Base-by-base conservation (phyloP, 179 eudicot genomes). In the Camellia oleifera region DNA sequence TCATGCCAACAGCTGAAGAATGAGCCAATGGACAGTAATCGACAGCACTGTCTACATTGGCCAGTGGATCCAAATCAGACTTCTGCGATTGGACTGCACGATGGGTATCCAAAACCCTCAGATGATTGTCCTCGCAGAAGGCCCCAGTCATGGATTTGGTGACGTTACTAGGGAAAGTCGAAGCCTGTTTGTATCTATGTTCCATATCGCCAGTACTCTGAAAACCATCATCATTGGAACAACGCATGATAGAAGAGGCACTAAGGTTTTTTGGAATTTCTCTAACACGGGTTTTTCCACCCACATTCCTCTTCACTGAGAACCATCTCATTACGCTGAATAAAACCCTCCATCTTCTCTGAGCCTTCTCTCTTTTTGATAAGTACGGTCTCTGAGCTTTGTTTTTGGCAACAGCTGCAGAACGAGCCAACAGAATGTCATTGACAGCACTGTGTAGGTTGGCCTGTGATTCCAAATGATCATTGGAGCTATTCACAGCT, bases 301-400 rank as follows among this genome's bases (percentile, higher is more conserved):
- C 87, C 76, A 88, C 92, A 3, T 80, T 77, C 84, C 89, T 91
- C 80, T 86, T 81, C 53, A 91, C 53, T 1, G 88, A 86, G 78
- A 84, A 86, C 90, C 91, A 91, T 56, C 81, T 88, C 42, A 90
- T 76, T 26, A 91, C 91, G 75, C 80, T 84, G 76, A 88, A 89
- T 65, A 90, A 83, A 86, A 92, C 83, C 60, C 70, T 92, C 99
- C 99, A 96, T 84, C 92, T 89, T 80, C 85, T 88, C 52, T 89
- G 88, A 86, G 91, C 97, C 11, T 57, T 72, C 9, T n/a, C 61
- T 61, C 69, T 61, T 68, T 84, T 82, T 10, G 5, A 11, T 32
- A 26, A 20, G 44, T 18, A 50, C 46, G 72, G 72, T 61, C 77
- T 54, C 0, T 65, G 53, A 3, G 56, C 60, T 85, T 2, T 74